phyloP scores from a whole-genome alignment of 2,329 filamentous ascomycete genomes.

The Basipetospora sp. region DNA sequence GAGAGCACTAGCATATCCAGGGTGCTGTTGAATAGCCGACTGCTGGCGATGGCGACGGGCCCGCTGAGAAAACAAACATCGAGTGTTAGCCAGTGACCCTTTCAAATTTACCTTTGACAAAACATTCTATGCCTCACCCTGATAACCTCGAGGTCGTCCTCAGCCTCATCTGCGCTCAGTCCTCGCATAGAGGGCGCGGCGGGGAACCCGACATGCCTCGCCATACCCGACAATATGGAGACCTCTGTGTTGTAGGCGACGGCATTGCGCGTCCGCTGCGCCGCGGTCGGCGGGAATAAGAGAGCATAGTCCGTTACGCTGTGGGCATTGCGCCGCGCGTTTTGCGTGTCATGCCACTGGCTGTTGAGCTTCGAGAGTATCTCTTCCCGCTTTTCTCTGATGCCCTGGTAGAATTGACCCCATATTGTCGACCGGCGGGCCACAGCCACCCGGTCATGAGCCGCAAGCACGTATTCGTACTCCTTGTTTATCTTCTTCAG shows the following conservation, averaged over 20 bases:
- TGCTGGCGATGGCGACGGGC: slow-evolving; percentile 6
- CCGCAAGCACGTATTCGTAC: slow-evolving; percentile 56
- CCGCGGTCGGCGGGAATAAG: slow-evolving; percentile 61
- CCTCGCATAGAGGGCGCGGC: slow-evolving; percentile 74
- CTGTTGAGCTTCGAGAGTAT: slow-evolving; percentile 69
- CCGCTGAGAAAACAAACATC: not conserved
- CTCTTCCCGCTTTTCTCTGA: slow-evolving; percentile 68
- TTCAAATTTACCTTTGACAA: too few species aligned
- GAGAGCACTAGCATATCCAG: slow-evolving; percentile 14
- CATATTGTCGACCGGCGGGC: slow-evolving; percentile 76
- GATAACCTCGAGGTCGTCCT: slow-evolving; percentile 81
- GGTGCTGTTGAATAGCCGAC: slow-evolving; percentile 1
- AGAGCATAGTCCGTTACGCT: slow-evolving; percentile 70
- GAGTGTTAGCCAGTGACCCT: not conserved
- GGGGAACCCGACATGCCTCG: slow-evolving; percentile 91
- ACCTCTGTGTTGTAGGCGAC: slow-evolving; percentile 91
- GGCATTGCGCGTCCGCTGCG: slow-evolving; percentile 69
- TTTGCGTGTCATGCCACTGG: slow-evolving; percentile 85
- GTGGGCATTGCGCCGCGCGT: slow-evolving; percentile 68
- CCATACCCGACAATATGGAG: slow-evolving; percentile 74
- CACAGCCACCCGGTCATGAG: slow-evolving; percentile 59
- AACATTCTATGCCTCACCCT: slow-evolving; percentile 37
- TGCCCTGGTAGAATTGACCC: slow-evolving; percentile 76
- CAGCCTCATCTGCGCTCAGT: slow-evolving; percentile 57
- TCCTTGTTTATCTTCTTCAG: slow-evolving; percentile 61